Evolutionary conservation across 139 green algal species (phyloP).

Genomic region (Dunaliella sp.): DNA sequence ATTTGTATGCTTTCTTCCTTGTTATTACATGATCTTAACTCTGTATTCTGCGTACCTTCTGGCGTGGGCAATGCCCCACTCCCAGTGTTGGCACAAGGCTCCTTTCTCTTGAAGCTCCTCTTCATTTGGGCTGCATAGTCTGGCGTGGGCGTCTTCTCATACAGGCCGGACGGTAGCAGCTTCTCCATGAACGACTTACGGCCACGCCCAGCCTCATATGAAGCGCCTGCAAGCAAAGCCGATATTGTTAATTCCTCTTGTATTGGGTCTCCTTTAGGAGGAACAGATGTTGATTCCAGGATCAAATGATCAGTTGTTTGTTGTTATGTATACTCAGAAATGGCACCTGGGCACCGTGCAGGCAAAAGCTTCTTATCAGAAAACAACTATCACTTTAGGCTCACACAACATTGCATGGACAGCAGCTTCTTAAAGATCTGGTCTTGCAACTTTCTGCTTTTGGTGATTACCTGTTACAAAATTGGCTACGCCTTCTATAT

Average conservation of each 20-base stretch:
- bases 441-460: too few relatives aligned
- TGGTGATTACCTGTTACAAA: too few relatives aligned
- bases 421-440: too few relatives aligned
- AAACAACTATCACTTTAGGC: too few relatives aligned
- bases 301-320: too few relatives aligned
- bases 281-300: too few relatives aligned
- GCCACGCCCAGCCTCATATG: too few relatives aligned
- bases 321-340: too few relatives aligned
- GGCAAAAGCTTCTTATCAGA: neutral
- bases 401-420: too few relatives aligned
- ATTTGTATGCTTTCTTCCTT: neutral
- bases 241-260: too few relatives aligned
- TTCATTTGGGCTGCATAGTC: neutral
- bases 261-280: neutral
- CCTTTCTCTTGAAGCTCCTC: neutral
- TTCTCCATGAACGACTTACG: neutral
- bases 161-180: neutral
- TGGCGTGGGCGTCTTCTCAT: neutral
- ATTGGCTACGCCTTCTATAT: too few relatives aligned
- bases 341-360: neutral
- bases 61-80: neutral
- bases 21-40: neutral
- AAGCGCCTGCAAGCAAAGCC: too few relatives aligned
- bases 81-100: neutral
- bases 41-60: neutral